Percentiles rank a stretch among this genome's conserved stretches.
Evolutionary conservation across 345 rosid species (phyloP).

Genomic region (Psidium guajava): DNA sequence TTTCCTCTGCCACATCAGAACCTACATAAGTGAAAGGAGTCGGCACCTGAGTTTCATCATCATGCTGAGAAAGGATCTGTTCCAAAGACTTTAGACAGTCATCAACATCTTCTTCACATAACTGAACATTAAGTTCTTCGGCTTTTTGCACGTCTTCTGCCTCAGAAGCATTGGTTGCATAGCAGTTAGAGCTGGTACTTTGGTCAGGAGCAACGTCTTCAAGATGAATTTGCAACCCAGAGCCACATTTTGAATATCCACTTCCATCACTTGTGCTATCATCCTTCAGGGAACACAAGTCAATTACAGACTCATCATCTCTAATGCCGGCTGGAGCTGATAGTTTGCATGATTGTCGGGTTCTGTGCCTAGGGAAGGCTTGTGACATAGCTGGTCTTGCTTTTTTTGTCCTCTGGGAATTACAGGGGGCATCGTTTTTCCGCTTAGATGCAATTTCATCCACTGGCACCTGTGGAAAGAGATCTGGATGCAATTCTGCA

Average conservation of each 20-base stretch:
- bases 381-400: not conserved
- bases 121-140: not conserved
- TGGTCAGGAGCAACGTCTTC: not conserved
- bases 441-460: not conserved
- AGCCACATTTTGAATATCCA: not conserved
- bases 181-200: not conserved
- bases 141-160: not conserved
- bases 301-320: not conserved
- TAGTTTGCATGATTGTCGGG: not conserved
- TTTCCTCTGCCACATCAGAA: not conserved
- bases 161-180: not conserved
- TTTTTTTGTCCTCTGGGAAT: not conserved
- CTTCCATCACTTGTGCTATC: not conserved
- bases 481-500: not conserved
- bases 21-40: not conserved
- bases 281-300: not conserved
- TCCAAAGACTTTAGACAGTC: not conserved
- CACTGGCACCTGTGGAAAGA: not conserved
- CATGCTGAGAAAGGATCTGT: not conserved
- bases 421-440: not conserved
- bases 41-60: not conserved
- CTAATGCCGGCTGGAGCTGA: not conserved
- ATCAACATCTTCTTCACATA: not conserved
- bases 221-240: not conserved
- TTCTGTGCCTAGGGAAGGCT: not conserved